Base-by-base conservation (phyloP, 495 filamentous ascomycete genomes). In the Penicillium steckii region DNA sequence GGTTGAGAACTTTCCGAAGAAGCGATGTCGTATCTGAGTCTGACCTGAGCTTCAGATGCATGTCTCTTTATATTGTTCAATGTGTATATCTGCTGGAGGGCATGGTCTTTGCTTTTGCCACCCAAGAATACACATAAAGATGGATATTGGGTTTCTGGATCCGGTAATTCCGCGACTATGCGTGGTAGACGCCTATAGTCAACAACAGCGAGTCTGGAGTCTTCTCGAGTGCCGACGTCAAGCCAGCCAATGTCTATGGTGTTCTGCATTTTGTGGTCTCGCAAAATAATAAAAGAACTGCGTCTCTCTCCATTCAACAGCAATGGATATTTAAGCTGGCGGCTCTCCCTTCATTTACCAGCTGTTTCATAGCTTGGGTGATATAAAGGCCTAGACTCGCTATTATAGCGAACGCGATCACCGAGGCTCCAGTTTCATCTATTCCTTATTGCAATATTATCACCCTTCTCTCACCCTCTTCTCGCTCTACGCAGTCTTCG, bases 11-110 rank as follows among this genome's bases (percentile, higher is more conserved):
- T 40, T 13, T 45, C 4, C 10, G 52, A 26, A 1, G 61, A 60
- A 10, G 43, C 15, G 3, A 47, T 44, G 38, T 67, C 46, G 12
- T 41, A 52, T 52, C 59, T 45, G 7, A 67, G 48, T n/a, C 48
- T 23, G 32, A 67, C 55, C 7, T 24, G 25, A 0, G 48, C 29
- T 15, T 52, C 10, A 2, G 44, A 49, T 9, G n/a, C 4, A 38
- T 56, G 42, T 27, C 49, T 49, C 38, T 52, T 64, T 22, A 67
- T 61, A 50, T 61, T 62, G 27, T 67, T 67, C 9, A 46, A n/a
- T 21, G 50, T 48, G 37, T 51, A 67, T 0, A 64, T n/a, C 23
- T 29, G 22, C 37, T 62, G 53, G 19, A 67, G 53, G 23, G 38
- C 37, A 8, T 44, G 15, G 26, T 56, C 44, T 37, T 59, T 67